Base-by-base conservation (phyloP, 2,329 filamentous ascomycete genomes). In the Penicillium nordicum region DNA sequence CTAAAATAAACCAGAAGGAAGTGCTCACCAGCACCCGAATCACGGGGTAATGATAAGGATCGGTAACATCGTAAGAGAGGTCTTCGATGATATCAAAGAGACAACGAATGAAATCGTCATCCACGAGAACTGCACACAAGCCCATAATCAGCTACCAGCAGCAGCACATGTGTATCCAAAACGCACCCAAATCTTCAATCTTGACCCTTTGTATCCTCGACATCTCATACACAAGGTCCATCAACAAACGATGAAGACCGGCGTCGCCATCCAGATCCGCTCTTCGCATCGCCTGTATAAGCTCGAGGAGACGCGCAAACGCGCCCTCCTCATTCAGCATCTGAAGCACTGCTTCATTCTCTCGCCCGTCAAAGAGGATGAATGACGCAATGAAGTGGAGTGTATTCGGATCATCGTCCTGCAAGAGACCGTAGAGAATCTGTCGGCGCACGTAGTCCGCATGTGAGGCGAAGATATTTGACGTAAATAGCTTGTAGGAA, bases 161-260 rank as follows among this genome's bases (percentile, higher is more conserved):
- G 25, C 21, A 23, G 14, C 7, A 48, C 12, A 16, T 4, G 18
- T n/a, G 5, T 16, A 44, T 53, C 18, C 23, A 46, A 42, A n/a
- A 74, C 88, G 55, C 84, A 90, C 76, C 84, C 62, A 99, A 76
- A 71, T 99, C 93, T 63, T 90, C 85, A 58, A 82, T 77, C 53
- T 84, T 87, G 57, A 99, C 78, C 60, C 87, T 84, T 74, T 97
- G 92, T 71, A 97, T 91, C 58, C 95, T 84, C 43, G 91, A 92
- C 89, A 97, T 97, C 78, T 97, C 94, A 75, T 96, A 99, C 70
- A 97, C 82, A 55, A 99, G 78, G 74, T 97, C 89, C 67, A 99
- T 80, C 50, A 97, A 79, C 59, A 94, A 77, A 36, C 88, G 85
- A 75, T 97, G 90, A 58, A 97, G 79, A 50, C 84, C 82, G 25